Conservation (phyloP, 1,284 basidiomycete species). For the Spongispora temasekensis region DNA sequence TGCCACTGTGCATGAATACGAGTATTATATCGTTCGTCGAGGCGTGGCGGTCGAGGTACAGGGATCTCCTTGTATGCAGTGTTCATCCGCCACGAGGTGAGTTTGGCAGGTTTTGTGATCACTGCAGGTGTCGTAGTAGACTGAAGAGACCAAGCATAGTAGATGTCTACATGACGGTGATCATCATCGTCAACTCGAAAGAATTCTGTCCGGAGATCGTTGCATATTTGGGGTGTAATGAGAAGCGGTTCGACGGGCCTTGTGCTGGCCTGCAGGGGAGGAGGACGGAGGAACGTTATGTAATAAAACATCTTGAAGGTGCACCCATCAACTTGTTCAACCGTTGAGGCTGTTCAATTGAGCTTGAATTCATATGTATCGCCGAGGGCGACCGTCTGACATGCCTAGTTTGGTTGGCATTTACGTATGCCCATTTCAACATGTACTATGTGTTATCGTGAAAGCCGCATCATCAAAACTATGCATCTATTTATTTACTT, state of each 20-base stretch:
- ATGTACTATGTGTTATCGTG: too few species aligned
- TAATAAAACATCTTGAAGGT: constrained; percentile 89
- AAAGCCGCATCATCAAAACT: too few species aligned
- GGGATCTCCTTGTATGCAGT: constrained; percentile 73
- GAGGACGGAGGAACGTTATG: constrained; percentile 76
- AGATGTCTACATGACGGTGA: constrained; percentile 53
- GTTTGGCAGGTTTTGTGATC: constrained; percentile 48
- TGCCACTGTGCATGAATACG: constrained; percentile 45
- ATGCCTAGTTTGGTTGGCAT: too few species aligned
- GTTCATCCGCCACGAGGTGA: constrained; percentile 68
- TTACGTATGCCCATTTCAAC: too few species aligned
- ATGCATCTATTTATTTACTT: too few species aligned
- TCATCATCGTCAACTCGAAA: too few species aligned
- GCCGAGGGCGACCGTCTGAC: too few species aligned
- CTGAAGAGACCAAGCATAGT: constrained; percentile 48
- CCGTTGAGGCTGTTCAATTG: too few species aligned
- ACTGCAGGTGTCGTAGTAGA: constrained; percentile 15
- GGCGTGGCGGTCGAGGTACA: constrained; percentile 59
- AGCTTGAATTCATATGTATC: too few species aligned
- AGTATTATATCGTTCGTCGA: not conserved
- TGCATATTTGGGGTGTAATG: constrained; percentile 75
- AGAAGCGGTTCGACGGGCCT: constrained; percentile 41
- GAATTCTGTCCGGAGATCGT: constrained; percentile 76
- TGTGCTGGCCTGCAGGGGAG: constrained; percentile 49
- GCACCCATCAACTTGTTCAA: too few species aligned